These are phyloP conservation scores for Sonneratia alba DNA, from an alignment of 345 rosid genomes.

Conservation along the genomic window DNA sequence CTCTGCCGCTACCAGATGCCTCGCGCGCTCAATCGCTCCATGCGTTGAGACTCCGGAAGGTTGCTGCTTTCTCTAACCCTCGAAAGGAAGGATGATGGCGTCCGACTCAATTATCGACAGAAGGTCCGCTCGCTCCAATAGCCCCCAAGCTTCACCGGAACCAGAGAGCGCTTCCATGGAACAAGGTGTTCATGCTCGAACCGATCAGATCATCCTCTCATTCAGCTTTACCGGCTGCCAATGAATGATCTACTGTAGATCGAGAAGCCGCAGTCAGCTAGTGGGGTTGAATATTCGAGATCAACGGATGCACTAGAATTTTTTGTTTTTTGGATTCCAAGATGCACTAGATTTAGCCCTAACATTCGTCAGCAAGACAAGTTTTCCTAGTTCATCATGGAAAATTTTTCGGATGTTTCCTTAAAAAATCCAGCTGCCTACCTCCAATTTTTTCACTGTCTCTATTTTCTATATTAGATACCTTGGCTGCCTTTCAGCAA, in stretches of 20 bases:
- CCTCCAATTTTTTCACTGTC: too few species aligned
- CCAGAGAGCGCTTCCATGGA: conserved; percentile 68
- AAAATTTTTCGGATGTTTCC: too few species aligned
- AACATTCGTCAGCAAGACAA: too few species aligned
- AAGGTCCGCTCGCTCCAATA: conserved; percentile 39
- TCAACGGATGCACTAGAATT: background rate
- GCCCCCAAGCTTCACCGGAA: conserved; percentile 53
- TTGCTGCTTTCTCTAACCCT: too few species aligned
- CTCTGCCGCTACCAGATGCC: conserved; percentile 13
- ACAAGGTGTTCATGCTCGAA: conserved; percentile 47
- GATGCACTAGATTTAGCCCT: too few species aligned
- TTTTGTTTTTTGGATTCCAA: too few species aligned
- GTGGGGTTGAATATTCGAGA: background rate
- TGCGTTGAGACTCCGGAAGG: too few species aligned
- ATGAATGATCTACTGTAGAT: conserved; percentile 40
- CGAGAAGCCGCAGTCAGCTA: background rate
- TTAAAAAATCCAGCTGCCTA: too few species aligned
- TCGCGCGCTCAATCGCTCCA: background rate
- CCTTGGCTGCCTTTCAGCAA: too few species aligned
- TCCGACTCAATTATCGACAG: conserved; percentile 68
- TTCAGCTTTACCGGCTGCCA: conserved; percentile 61
- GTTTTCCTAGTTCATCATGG: too few species aligned
- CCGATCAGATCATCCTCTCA: conserved; percentile 37
- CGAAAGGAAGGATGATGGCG: conserved; percentile 47
- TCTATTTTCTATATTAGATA: too few species aligned